Evolutionary conservation across 129 eudicot genomes (phyloP).

Genomic region (Arctium minus): DNA sequence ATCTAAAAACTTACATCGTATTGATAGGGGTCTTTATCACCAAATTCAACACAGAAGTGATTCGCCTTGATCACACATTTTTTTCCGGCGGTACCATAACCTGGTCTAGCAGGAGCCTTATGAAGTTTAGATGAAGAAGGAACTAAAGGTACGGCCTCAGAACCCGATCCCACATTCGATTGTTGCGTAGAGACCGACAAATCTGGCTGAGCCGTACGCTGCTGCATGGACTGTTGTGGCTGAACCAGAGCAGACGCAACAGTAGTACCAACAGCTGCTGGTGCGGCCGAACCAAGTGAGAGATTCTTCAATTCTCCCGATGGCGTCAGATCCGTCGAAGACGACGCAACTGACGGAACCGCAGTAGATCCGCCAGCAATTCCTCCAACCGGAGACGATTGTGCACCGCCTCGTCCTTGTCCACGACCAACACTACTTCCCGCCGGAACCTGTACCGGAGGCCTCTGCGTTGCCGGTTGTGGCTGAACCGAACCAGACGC

Average conservation of each 20-base stretch:
- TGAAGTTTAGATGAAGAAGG: conserved; percentile 39
- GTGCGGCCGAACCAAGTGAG: not conserved
- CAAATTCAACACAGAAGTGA: conserved; percentile 55
- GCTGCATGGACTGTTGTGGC: not conserved
- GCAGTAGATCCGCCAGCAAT: too few relatives aligned
- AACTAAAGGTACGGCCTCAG: conserved; percentile 2
- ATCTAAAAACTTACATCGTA: conserved; percentile 39
- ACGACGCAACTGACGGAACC: too few relatives aligned
- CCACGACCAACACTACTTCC: not conserved
- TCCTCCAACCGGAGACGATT: too few relatives aligned
- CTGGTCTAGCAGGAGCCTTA: conserved; percentile 49
- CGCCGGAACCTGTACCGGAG: not conserved
- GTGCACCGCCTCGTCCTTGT: too few relatives aligned
- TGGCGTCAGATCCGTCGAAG: not conserved
- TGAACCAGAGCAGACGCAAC: conserved; percentile 15
- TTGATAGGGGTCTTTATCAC: conserved; percentile 51
- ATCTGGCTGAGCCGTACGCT: not conserved
- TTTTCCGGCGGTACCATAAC: conserved; percentile 38
- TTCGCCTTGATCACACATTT: conserved; percentile 50
- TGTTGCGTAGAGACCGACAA: not conserved
- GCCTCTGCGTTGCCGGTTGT: not conserved
- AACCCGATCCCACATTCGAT: not conserved
- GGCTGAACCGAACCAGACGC: not conserved
- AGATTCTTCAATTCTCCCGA: not conserved
- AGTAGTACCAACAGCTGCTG: not conserved